Base-by-base conservation (phyloP, 179 eudicot genomes). In the Nepenthes alata region DNA sequence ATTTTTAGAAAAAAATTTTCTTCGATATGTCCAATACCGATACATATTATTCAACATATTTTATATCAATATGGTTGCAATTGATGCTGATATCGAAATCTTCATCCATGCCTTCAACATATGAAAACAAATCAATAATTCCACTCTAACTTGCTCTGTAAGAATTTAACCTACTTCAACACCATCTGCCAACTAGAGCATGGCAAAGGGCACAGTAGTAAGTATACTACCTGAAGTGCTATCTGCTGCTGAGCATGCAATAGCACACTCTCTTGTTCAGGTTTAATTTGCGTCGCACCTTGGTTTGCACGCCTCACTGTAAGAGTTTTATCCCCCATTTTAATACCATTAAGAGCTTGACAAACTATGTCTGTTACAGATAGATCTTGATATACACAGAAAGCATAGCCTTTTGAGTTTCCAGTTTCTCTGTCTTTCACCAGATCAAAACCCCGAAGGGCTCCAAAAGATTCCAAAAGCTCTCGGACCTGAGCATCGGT, bases 361-460 rank as follows among this genome's bases (percentile, higher is more conserved):
- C 99, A 94, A 65, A 89, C 99, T 68, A 87, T 81, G 73, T 91
- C 96, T 0, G 99, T 87, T 68, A 91, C 96, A 4, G 88, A 69
- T 0, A 83, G 72, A 66, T 94, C 97, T 67, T 84, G 82, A 65
- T 94, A 94, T 48, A 94, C 97, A 63, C 99, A 94, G 73, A 94
- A 94, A 16, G 99, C 99, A 81, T 94, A 94, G 67, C 99, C 97
- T 74, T 90, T 94, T 2, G 97, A 94, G 69, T 89, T 89, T 58
- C 98, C 98, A 5, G 95, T 93, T 79, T 93, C 97, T 74, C 94
- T 78, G 73, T 94, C 99, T 77, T 90, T 91, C 55, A 90, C 99
- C 62, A 94, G 82, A 79, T 94, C 97, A 73, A 94, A 94, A 39
- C 99, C 99, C 15, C 91, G 75, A 49, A 87, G 85, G 13, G 91